Conservation (phyloP, 768 basidiomycete genomes). For the Rickenella mellea region DNA sequence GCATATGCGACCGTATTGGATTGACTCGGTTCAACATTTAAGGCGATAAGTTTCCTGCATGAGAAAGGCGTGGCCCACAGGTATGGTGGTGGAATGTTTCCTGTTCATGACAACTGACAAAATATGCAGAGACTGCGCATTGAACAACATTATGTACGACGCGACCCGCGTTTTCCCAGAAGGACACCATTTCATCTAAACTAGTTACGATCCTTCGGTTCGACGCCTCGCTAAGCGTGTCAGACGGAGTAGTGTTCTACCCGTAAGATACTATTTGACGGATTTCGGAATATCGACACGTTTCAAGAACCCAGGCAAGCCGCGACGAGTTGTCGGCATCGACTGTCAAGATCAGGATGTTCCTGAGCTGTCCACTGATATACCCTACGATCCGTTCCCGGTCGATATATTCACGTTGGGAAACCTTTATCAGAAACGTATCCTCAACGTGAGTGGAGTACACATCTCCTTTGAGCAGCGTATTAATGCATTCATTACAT, state of each 20-base stretch:
- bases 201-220: neutral
- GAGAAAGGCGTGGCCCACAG: too few relatives aligned
- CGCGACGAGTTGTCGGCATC: slow-evolving; percentile 23
- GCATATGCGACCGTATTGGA: too few relatives aligned
- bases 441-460: slow-evolving; percentile 10
- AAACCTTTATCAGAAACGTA: slow-evolving; percentile 13
- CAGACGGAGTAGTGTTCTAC: neutral
- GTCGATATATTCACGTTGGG: slow-evolving; percentile 18
- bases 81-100: too few relatives aligned
- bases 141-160: slow-evolving; percentile 21
- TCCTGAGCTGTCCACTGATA: slow-evolving; percentile 15
- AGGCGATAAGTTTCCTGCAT: too few relatives aligned
- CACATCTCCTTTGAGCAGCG: neutral
- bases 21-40: too few relatives aligned
- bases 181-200: slow-evolving; percentile 10
- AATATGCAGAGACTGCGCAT: too few relatives aligned
- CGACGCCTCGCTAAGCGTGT: neutral
- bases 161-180: slow-evolving; percentile 7
- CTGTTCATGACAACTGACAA: too few relatives aligned
- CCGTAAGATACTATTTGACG: slow-evolving; percentile 28
- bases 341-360: slow-evolving; percentile 20
- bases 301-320: slow-evolving; percentile 21
- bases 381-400: slow-evolving; percentile 16
- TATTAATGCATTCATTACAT: neutral
- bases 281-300: slow-evolving; percentile 22